Evolutionary conservation across 495 filamentous ascomycete species (phyloP).

Genomic region (Cladorrhinum samala): DNA sequence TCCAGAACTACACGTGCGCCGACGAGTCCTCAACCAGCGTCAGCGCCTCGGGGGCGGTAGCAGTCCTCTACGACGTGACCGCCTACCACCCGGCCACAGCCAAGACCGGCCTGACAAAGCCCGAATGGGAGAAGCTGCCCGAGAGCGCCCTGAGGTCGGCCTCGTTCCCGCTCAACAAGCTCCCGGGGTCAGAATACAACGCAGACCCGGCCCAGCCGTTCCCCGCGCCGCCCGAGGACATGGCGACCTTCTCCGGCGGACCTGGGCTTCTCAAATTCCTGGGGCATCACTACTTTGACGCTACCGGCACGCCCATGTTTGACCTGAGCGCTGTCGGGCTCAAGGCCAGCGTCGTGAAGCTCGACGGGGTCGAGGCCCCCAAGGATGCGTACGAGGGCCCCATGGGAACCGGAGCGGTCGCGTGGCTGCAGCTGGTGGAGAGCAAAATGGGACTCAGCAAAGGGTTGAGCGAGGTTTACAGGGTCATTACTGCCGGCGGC

Average conservation of each 20-base stretch:
- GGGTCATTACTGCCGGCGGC: conserved; percentile 64
- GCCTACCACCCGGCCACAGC: conserved; percentile 38
- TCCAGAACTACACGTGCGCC: conserved; percentile 72
- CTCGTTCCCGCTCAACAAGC: conserved; percentile 32
- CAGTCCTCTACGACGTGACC: conserved; percentile 59
- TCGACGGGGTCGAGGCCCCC: conserved; percentile 48
- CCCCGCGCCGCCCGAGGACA: conserved; percentile 31
- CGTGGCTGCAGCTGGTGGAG: conserved; percentile 57
- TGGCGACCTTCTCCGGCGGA: conserved; percentile 20
- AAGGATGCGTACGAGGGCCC: conserved; percentile 37
- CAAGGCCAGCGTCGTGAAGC: conserved; percentile 40
- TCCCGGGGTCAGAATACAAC: conserved; percentile 29
- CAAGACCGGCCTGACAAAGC: conserved; percentile 18
- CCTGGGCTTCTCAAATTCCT: conserved; percentile 31
- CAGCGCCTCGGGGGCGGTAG: conserved; percentile 52
- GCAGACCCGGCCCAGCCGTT: conserved; percentile 36
- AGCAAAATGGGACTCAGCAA: conserved; percentile 35
- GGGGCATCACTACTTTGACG: conserved; percentile 64
- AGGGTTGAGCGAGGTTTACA: conserved; percentile 53
- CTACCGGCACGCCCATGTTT: conserved; percentile 48
- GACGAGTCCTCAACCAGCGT: conserved; percentile 17
- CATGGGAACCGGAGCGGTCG: conserved; percentile 47
- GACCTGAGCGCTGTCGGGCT: conserved; percentile 37
- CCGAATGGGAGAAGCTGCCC: conserved; percentile 28
- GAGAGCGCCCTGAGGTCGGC: conserved; percentile 27